A percentile compares a stretch with the other conserved stretches of the same genome.
These are phyloP conservation scores for Cornus florida DNA, from an alignment of 148 eudicot genomes.

Conservation along the genomic window DNA sequence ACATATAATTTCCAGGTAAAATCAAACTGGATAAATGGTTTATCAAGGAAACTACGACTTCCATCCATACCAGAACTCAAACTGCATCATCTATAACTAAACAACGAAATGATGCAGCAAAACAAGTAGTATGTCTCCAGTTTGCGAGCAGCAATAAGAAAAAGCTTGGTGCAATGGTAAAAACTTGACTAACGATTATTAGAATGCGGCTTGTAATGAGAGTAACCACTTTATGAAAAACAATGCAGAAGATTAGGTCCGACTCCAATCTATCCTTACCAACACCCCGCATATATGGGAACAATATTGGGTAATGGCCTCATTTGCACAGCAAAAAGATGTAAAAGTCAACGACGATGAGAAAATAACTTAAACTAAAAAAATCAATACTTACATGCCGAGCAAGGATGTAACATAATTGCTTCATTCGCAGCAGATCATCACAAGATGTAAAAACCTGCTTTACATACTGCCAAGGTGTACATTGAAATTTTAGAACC, in stretches of 20 bases:
- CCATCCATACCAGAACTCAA: background rate
- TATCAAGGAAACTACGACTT: background rate
- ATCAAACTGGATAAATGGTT: background rate
- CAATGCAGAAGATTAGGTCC: background rate
- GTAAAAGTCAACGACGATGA: background rate
- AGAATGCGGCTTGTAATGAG: too few relatives aligned
- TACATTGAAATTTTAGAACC: background rate
- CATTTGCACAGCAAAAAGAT: background rate
- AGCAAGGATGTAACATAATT: slow-evolving; percentile 87
- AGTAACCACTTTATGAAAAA: too few relatives aligned
- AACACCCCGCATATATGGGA: background rate
- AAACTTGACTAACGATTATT: too few relatives aligned
- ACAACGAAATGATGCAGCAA: background rate
- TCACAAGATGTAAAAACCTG: slow-evolving; percentile 66
- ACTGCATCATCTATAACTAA: background rate
- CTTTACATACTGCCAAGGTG: slow-evolving; percentile 69
- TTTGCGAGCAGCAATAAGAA: background rate
- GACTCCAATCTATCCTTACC: background rate
- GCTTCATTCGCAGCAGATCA: slow-evolving; percentile 66
- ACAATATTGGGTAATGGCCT: background rate
- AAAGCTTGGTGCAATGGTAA: background rate
- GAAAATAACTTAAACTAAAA: slow-evolving; percentile 9
- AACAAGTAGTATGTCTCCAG: too few relatives aligned
- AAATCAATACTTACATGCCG: slow-evolving; percentile 68
- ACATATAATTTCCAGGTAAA: background rate